phyloP scores from a whole-genome alignment of 352 stramenopile species.

The Phytophthora fragariaefolia region DNA sequence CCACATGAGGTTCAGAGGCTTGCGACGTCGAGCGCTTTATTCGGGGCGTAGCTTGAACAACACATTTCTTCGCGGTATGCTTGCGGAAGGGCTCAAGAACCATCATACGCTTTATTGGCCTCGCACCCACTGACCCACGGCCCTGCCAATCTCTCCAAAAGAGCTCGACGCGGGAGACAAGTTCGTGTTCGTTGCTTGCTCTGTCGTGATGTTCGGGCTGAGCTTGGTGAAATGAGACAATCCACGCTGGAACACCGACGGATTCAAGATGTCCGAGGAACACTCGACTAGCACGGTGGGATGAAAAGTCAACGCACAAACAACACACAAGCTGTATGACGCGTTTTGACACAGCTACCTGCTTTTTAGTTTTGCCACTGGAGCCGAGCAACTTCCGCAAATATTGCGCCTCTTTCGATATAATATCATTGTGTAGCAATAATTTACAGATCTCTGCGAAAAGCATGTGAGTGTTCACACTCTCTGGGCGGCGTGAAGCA shows the following conservation, averaged over 20 bases:
- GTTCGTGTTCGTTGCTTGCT: neutral
- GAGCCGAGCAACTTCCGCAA: constrained; percentile 14
- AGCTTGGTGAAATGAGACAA: constrained; percentile 34
- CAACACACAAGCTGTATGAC: constrained; percentile 49
- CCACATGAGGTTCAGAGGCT: neutral
- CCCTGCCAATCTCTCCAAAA: constrained; percentile 47
- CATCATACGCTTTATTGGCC: neutral
- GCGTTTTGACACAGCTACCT: constrained; percentile 38
- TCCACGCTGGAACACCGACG: constrained; percentile 32
- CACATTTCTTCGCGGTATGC: constrained; percentile 7
- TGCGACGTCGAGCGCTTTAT: neutral
- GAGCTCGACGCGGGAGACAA: constrained; percentile 16
- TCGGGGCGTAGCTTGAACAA: neutral
- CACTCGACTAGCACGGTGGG: constrained; percentile 25
- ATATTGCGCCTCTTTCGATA: constrained; percentile 23
- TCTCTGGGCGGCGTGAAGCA: constrained; percentile 15
- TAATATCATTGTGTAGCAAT: constrained; percentile 22
- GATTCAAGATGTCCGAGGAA: constrained; percentile 32
- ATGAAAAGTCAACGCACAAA: constrained; percentile 38
- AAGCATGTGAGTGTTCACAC: constrained; percentile 34
- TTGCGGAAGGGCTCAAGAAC: neutral
- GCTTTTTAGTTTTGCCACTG: neutral
- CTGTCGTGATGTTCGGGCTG: neutral
- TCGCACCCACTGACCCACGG: neutral
- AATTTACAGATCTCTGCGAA: constrained; percentile 38